These are phyloP conservation scores for Incumbomyces lentus DNA, from an alignment of 2,329 filamentous ascomycete species.

Conservation along the genomic window DNA sequence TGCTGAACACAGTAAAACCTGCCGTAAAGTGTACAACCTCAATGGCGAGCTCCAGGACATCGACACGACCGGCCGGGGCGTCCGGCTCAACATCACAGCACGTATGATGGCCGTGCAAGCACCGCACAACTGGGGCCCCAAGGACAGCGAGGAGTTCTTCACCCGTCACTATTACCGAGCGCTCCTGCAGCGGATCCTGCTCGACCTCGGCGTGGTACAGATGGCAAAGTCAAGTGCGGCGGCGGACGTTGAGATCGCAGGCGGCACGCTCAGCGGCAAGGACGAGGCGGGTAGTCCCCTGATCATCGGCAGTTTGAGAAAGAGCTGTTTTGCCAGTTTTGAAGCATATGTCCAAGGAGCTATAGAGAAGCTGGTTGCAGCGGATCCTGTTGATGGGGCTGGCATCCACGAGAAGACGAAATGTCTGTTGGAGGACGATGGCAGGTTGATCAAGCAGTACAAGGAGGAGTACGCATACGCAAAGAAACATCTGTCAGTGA, in stretches of 20 bases:
- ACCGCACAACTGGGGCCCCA: conserved; percentile 76
- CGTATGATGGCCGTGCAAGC: conserved; percentile 98
- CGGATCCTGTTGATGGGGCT: conserved; percentile 49
- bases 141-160: conserved; percentile 80
- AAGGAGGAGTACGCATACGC: conserved; percentile 52
- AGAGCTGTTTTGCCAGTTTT: conserved; percentile 68
- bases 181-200: conserved; percentile 79
- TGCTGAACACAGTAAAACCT: background rate
- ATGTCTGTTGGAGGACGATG: conserved; percentile 49
- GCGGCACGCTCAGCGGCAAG: conserved; percentile 16
- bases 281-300: conserved; percentile 55
- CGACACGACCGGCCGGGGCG: conserved; percentile 36
- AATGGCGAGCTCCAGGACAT: background rate
- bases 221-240: conserved; percentile 33
- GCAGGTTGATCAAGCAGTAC: conserved; percentile 61
- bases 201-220: conserved; percentile 68
- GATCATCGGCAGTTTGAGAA: conserved; percentile 75
- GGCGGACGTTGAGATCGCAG: conserved; percentile 17
- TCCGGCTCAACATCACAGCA: conserved; percentile 88
- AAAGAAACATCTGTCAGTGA: conserved; percentile 71
- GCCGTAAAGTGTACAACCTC: conserved; percentile 1
- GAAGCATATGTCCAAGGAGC: conserved; percentile 70
- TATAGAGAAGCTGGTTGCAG: conserved; percentile 55
- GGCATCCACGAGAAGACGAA: conserved; percentile 57
- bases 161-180: conserved; percentile 87